Evolutionary conservation across 2,329 filamentous ascomycete species (phyloP).

Genomic region (Fusarium sterilihyphosum): DNA sequence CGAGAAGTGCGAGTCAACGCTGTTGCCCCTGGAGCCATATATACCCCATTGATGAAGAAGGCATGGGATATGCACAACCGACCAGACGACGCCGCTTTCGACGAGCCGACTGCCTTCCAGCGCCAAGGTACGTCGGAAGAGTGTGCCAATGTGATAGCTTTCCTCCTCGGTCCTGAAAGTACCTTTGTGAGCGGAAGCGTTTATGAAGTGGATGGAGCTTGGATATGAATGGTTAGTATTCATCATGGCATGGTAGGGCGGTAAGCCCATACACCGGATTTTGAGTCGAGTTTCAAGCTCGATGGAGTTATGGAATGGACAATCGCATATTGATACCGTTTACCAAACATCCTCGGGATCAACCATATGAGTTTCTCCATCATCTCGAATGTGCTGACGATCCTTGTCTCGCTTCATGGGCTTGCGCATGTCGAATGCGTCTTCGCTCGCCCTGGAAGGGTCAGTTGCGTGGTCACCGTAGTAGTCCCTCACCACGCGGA

Average conservation of each 20-base stretch:
- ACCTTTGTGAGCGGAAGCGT: slow-evolving; percentile 50
- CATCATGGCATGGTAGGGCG: neutral
- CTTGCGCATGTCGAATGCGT: slow-evolving; percentile 98
- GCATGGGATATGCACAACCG: slow-evolving; percentile 50
- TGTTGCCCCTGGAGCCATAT: slow-evolving; percentile 60
- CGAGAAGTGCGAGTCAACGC: slow-evolving; percentile 58
- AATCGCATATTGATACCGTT: slow-evolving; percentile 16
- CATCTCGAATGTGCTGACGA: slow-evolving; percentile 78
- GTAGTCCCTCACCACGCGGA: slow-evolving; percentile 87
- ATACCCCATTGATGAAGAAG: slow-evolving; percentile 60
- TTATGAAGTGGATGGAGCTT: slow-evolving; percentile 59
- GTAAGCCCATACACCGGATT: neutral
- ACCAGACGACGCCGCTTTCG: slow-evolving; percentile 52
- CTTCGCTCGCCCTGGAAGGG: slow-evolving; percentile 73
- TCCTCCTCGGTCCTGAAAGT: slow-evolving; percentile 50
- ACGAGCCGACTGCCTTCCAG: slow-evolving; percentile 54
- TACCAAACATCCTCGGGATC: slow-evolving; percentile 88
- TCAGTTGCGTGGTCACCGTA: slow-evolving; percentile 85
- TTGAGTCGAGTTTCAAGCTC: neutral
- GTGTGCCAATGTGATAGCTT: slow-evolving; percentile 48
- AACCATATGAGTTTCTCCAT: slow-evolving; percentile 83
- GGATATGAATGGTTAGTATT: slow-evolving; percentile 42
- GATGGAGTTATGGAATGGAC: slow-evolving; percentile 56
- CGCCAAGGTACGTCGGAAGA: slow-evolving; percentile 56
- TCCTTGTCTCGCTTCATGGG: slow-evolving; percentile 83